These are phyloP conservation scores for Pyricularia pennisetigena DNA, from an alignment of 2,329 filamentous ascomycete species.

Conservation along the genomic window DNA sequence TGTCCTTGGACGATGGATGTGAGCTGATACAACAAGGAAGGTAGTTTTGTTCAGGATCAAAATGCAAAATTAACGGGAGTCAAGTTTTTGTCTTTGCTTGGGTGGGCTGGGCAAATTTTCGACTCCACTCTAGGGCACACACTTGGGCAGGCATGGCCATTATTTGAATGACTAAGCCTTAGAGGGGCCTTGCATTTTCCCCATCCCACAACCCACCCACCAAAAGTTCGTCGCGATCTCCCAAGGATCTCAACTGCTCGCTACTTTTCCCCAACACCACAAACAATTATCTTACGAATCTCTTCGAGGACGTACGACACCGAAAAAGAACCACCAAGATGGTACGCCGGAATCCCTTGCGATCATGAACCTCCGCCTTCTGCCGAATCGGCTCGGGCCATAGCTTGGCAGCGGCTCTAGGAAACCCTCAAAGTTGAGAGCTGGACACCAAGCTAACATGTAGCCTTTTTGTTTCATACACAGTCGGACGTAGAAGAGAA, in stretches of 20 bases:
- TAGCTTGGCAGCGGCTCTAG: not conserved
- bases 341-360: constrained; percentile 32
- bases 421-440: constrained; percentile 2
- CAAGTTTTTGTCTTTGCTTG: not conserved
- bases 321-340: constrained; percentile 46
- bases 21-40: not conserved
- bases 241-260: not conserved
- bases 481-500: constrained; percentile 99
- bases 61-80: not conserved
- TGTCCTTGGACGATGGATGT: not conserved
- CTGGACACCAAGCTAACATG: constrained; percentile 1
- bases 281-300: constrained; percentile 14
- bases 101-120: not conserved
- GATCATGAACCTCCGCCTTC: not conserved
- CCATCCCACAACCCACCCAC: not conserved
- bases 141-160: not conserved
- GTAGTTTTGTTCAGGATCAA: not conserved
- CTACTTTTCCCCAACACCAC: constrained; percentile 17
- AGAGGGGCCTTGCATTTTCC: not conserved
- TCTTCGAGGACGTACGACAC: constrained; percentile 61
- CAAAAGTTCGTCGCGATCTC: not conserved
- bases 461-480: constrained; percentile 9
- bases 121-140: not conserved
- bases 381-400: not conserved
- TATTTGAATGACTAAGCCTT: not conserved